phyloP scores from a whole-genome alignment of 2,329 filamentous ascomycete genomes.

The Colletotrichum spaethianum region DNA sequence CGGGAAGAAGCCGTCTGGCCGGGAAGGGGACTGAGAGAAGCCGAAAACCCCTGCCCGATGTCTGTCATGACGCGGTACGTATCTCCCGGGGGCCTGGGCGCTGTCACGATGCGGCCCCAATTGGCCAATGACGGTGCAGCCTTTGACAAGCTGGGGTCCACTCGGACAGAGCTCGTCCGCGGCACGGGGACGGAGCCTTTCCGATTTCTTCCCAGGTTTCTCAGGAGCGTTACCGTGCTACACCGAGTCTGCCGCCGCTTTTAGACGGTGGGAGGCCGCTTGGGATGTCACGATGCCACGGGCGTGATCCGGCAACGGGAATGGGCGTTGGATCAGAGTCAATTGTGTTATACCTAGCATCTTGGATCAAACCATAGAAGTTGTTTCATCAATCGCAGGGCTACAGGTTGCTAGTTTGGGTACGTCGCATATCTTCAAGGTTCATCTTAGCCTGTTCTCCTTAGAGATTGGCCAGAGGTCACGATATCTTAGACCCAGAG shows the following conservation, averaged over 20 bases:
- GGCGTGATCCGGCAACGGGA: background rate
- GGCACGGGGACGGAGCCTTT: constrained; percentile 24
- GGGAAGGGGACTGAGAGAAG: constrained; percentile 20
- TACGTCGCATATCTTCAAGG: too few relatives aligned
- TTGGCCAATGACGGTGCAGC: constrained; percentile 31
- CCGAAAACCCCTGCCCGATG: constrained; percentile 33
- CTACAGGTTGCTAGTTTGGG: too few relatives aligned
- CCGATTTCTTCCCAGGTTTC: constrained; percentile 35
- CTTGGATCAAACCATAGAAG: background rate
- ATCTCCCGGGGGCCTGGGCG: background rate
- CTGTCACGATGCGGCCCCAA: constrained; percentile 12
- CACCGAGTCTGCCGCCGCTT: constrained; percentile 22
- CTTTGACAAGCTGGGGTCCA: constrained; percentile 25
- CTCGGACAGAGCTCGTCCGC: constrained; percentile 1
- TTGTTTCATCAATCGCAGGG: too few relatives aligned
- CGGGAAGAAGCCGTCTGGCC: constrained; percentile 20
- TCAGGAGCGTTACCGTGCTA: background rate
- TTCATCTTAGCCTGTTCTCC: too few relatives aligned
- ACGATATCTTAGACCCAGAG: background rate
- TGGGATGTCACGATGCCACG: background rate
- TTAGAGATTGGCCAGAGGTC: background rate
- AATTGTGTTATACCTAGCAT: background rate
- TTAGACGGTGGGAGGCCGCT: background rate
- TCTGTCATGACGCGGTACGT: constrained; percentile 2
- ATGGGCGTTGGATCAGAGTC: background rate